phyloP scores from a whole-genome alignment of 1,284 basidiomycete species.

The Amylostereum areolatum region DNA sequence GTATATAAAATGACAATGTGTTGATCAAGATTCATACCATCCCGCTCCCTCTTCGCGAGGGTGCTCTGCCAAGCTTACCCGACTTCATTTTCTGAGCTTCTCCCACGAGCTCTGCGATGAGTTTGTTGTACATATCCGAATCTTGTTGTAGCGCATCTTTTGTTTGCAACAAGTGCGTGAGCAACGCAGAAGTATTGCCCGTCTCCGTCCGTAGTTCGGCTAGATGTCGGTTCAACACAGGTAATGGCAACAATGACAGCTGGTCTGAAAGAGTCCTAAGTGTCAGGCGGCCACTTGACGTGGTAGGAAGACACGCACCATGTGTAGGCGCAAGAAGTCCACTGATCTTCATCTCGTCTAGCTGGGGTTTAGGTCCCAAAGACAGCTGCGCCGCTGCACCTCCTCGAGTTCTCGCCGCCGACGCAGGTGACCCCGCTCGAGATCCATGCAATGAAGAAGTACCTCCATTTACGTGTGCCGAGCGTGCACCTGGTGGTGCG shows the following conservation, averaged over 20 bases:
- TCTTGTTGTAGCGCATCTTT: constrained; percentile 84
- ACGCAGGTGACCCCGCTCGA: constrained; percentile 32
- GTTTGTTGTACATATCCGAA: constrained; percentile 77
- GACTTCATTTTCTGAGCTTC: constrained; percentile 77
- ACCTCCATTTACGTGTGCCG: constrained; percentile 29
- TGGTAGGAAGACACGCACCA: constrained; percentile 39
- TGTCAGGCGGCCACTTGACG: constrained; percentile 1
- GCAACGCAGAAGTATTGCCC: constrained; percentile 61
- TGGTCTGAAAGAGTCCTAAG: constrained; percentile 43
- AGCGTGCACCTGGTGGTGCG: constrained; percentile 60
- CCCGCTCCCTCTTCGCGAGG: constrained; percentile 47
- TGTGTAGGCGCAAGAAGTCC: constrained; percentile 62
- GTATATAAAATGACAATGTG: no score
- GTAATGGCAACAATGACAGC: constrained; percentile 63
- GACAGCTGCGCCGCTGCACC: constrained; percentile 46
- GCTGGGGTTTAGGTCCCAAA: constrained; percentile 62
- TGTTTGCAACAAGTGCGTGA: constrained; percentile 78
- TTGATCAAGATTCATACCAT: constrained; percentile 7
- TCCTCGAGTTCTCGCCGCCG: constrained; percentile 14
- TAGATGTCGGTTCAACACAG: constrained; percentile 60
- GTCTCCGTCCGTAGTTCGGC: constrained; percentile 65
- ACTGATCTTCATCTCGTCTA: constrained; percentile 61
- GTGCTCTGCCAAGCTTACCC: constrained; percentile 41
- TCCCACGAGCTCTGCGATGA: constrained; percentile 77
- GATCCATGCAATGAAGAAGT: constrained; percentile 34